These are phyloP conservation scores for Teunomyces barrocoloradensis DNA, from an alignment of 805 yeast genomes.

Conservation along the genomic window DNA sequence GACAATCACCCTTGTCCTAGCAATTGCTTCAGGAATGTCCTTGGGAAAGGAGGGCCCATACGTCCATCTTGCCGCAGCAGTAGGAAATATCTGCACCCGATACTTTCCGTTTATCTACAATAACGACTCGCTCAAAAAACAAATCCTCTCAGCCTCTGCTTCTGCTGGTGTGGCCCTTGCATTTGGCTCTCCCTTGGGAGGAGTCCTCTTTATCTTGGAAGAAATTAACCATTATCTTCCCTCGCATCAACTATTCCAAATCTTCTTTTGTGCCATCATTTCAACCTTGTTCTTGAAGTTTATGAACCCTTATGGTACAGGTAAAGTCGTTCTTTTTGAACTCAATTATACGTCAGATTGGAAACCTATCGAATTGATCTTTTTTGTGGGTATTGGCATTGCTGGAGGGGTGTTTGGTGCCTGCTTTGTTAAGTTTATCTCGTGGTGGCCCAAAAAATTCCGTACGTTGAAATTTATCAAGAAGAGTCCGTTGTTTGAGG, in stretches of 20 bases:
- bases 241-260: constrained; percentile 51
- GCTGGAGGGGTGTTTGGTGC: constrained; percentile 58
- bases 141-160: constrained; percentile 54
- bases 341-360: constrained; percentile 51
- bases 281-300: constrained; percentile 52
- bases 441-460: constrained; percentile 45
- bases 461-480: constrained; percentile 31
- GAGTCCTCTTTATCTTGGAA: constrained; percentile 54
- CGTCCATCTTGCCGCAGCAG: constrained; percentile 58
- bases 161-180: constrained; percentile 61
- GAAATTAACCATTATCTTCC: constrained; percentile 57
- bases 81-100: constrained; percentile 53
- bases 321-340: constrained; percentile 55
- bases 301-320: constrained; percentile 58
- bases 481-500: constrained; percentile 43
- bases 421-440: constrained; percentile 42
- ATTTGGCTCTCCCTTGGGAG: constrained; percentile 60
- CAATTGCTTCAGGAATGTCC: constrained; percentile 56
- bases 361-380: constrained; percentile 46
- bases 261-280: constrained; percentile 54
- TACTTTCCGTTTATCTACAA: constrained; percentile 42
- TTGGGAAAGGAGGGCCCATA: constrained; percentile 64
- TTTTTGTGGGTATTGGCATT: constrained; percentile 47
- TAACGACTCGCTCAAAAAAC: constrained; percentile 51
- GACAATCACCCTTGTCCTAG: constrained; percentile 46